phyloP scores from a whole-genome alignment of 2,329 filamentous ascomycete species.

The Malbranchea cinnamomea region DNA sequence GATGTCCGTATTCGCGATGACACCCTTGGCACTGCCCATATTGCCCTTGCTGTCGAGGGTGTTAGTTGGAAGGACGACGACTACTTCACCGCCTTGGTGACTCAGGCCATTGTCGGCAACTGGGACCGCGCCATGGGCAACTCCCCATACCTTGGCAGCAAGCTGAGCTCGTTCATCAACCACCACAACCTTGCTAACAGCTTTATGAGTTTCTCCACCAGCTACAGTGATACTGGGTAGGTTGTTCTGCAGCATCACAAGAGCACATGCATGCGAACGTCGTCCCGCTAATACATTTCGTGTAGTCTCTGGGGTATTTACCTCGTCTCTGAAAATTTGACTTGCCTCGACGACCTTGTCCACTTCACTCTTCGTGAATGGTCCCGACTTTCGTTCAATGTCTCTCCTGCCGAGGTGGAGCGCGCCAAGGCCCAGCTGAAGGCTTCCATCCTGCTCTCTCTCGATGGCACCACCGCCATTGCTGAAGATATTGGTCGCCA shows the following conservation, averaged over 20 bases:
- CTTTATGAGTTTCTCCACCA: slow-evolving; percentile 99
- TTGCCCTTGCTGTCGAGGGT: slow-evolving; percentile 96
- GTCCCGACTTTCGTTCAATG: slow-evolving; percentile 82
- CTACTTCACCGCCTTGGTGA: slow-evolving; percentile 96
- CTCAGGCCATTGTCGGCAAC: slow-evolving; percentile 98
- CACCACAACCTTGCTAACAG: slow-evolving; percentile 94
- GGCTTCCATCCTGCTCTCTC: slow-evolving; percentile 89
- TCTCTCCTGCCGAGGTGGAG: slow-evolving; percentile 82
- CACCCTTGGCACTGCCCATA: slow-evolving; percentile 89
- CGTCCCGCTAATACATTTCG: slow-evolving; percentile 6
- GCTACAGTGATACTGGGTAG: slow-evolving; percentile 98
- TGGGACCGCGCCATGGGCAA: slow-evolving; percentile 99
- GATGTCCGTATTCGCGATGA: slow-evolving; percentile 94
- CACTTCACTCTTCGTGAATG: slow-evolving; percentile 98
- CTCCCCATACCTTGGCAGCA: slow-evolving; percentile 93
- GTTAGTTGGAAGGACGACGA: slow-evolving; percentile 99
- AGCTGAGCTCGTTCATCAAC: slow-evolving; percentile 88
- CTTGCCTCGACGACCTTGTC: slow-evolving; percentile 80
- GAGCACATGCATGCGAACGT: neutral
- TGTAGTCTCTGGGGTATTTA: slow-evolving; percentile 97
- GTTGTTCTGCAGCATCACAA: slow-evolving; percentile 22
- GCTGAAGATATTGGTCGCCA: slow-evolving; percentile 98
- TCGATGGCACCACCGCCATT: slow-evolving; percentile 92
- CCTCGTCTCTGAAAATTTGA: slow-evolving; percentile 80
- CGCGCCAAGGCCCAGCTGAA: slow-evolving; percentile 98